Percentiles rank a stretch among this genome's conserved stretches.
Conservation (phyloP, 306 rosid genomes). For the Boehmeria nivea region DNA sequence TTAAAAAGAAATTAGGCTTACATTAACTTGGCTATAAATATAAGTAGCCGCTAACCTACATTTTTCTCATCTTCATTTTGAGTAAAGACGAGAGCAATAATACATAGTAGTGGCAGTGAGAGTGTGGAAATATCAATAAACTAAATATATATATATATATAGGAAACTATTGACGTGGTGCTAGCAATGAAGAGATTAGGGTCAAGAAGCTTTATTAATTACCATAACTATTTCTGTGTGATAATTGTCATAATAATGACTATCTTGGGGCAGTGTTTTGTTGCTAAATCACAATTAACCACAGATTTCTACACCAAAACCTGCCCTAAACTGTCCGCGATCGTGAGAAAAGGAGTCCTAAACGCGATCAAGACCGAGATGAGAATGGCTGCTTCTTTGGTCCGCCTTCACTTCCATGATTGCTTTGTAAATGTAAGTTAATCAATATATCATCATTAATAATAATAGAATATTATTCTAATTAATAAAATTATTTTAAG, state of each 20-base stretch:
- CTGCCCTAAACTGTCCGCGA: conserved; percentile 50
- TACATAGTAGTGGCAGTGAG: too few relatives aligned
- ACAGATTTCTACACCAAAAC: conserved; percentile 54
- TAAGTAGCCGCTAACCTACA: neutral
- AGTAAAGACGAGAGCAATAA: neutral
- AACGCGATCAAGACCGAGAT: conserved; percentile 54
- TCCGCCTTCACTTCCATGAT: conserved; percentile 92
- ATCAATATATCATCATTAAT: too few relatives aligned
- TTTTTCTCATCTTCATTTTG: neutral
- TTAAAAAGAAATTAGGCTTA: too few relatives aligned
- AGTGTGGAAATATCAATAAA: neutral
- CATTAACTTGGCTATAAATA: neutral
- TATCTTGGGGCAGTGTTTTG: conserved; percentile 34
- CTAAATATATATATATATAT: too few relatives aligned
- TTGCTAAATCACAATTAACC: conserved; percentile 47
- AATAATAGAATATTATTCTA: too few relatives aligned
- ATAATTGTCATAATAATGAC: conserved; percentile 16
- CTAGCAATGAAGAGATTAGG: neutral
- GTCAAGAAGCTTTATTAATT: neutral
- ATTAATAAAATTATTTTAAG: too few relatives aligned
- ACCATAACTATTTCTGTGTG: conserved; percentile 11
- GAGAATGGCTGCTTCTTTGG: conserved; percentile 86
- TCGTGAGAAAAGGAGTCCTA: conserved; percentile 52
- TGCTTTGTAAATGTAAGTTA: conserved; percentile 81
- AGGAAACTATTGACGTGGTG: too few relatives aligned